Evolutionary conservation across 345 rosid genomes (phyloP).

Genomic region (Psidium friedrichsthalianum): DNA sequence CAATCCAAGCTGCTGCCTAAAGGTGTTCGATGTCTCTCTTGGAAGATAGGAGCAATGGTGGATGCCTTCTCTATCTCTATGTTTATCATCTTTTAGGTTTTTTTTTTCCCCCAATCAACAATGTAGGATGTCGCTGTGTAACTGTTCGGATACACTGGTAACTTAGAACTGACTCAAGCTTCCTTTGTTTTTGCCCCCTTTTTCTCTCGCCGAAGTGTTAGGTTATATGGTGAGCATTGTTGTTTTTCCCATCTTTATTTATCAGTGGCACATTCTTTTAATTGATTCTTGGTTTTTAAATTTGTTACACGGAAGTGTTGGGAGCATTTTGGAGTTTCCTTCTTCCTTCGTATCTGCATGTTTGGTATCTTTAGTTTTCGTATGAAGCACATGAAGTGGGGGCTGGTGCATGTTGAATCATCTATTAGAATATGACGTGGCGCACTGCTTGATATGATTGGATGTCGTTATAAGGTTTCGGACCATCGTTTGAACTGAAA

Average conservation of each 20-base stretch:
- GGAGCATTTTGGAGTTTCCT: not conserved
- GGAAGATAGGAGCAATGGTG: not conserved
- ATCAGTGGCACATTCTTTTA: not conserved
- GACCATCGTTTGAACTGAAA: not conserved
- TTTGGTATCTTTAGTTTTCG: not conserved
- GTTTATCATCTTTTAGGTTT: constrained; percentile 3
- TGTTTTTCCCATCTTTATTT: not conserved
- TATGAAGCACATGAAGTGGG: not conserved
- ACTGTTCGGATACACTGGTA: not conserved
- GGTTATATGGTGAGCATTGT: not conserved
- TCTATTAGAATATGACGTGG: not conserved
- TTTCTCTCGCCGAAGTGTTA: not conserved
- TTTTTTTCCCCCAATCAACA: not conserved
- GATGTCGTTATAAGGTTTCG: not conserved
- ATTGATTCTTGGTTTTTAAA: not conserved
- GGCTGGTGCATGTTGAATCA: not conserved
- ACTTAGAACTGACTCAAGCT: not conserved
- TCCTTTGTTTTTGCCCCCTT: not conserved
- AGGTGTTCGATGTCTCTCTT: constrained; percentile 10
- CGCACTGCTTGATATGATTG: not conserved
- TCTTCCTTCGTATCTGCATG: not conserved
- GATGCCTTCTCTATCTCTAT: constrained; percentile 8
- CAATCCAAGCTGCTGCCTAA: constrained; percentile 40
- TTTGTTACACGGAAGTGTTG: constrained; percentile 10
- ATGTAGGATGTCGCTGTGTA: not conserved